phyloP scores from a whole-genome alignment of 1,139 yeast genomes.

The Candida sojae region DNA sequence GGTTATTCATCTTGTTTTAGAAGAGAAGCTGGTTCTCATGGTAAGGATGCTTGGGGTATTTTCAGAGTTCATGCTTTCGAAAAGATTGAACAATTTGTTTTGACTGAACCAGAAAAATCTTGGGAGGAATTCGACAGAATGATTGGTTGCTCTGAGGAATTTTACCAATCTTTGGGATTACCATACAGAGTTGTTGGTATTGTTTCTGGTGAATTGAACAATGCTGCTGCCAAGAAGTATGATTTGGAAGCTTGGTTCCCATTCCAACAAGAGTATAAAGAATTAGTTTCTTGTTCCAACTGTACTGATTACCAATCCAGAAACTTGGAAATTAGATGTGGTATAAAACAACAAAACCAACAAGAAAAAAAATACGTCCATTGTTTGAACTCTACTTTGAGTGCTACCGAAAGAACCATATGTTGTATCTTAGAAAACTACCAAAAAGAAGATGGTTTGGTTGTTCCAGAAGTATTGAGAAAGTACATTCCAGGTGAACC shows the following conservation, averaged over 20 bases:
- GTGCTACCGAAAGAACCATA: conserved; percentile 97
- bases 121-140: conserved; percentile 97
- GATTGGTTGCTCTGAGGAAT: conserved; percentile 90
- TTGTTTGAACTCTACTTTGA: conserved; percentile 94
- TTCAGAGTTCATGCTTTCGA: conserved; percentile 99
- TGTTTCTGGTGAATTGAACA: conserved; percentile 97
- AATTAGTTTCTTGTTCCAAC: conserved; percentile 96
- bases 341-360: conserved; percentile 94
- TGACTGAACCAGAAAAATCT: conserved; percentile 97
- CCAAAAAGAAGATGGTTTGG: conserved; percentile 94
- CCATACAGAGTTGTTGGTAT: conserved; percentile 98
- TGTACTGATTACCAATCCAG: conserved; percentile 99
- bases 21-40: conserved; percentile 99
- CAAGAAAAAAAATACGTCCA: conserved; percentile 97
- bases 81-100: conserved; percentile 93
- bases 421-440: conserved; percentile 97
- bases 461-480: conserved; percentile 92
- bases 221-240: conserved; percentile 98
- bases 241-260: conserved; percentile 99
- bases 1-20: conserved; percentile 99
- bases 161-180: conserved; percentile 85
- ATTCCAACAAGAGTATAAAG: conserved; percentile 97
- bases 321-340: conserved; percentile 97
- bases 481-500: conserved; percentile 98
- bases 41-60: conserved; percentile 99